These are phyloP conservation scores for Stachybotrys chartarum DNA, from an alignment of 2,329 filamentous ascomycete genomes.

Conservation along the genomic window DNA sequence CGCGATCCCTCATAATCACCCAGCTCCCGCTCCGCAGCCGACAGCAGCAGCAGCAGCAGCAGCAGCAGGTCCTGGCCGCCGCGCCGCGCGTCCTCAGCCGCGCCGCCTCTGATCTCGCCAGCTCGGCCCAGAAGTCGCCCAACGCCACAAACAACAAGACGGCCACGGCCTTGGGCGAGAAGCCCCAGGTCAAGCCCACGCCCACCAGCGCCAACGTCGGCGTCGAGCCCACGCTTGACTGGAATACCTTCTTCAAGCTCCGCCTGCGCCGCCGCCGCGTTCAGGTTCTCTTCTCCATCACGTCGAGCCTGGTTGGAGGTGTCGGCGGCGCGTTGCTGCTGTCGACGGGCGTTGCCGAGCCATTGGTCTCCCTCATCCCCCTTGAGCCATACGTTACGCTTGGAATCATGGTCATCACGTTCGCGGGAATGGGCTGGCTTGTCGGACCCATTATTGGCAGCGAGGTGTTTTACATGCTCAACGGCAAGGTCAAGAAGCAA, in stretches of 20 bases:
- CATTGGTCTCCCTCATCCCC: slow-evolving; percentile 62
- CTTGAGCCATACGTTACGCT: slow-evolving; percentile 84
- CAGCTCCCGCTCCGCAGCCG: slow-evolving; percentile 2
- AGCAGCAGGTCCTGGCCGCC: neutral
- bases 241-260: slow-evolving; percentile 89
- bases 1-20: slow-evolving; percentile 4
- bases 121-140: slow-evolving; percentile 5
- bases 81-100: slow-evolving; percentile 9
- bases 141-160: slow-evolving; percentile 5
- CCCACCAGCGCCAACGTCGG: slow-evolving; percentile 12
- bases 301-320: slow-evolving; percentile 56
- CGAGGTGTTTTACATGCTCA: slow-evolving; percentile 68
- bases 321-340: slow-evolving; percentile 58
- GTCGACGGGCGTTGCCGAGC: slow-evolving; percentile 65
- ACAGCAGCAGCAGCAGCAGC: neutral
- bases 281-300: slow-evolving; percentile 70
- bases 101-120: slow-evolving; percentile 8
- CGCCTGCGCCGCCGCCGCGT: slow-evolving; percentile 79
- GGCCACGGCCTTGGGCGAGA: slow-evolving; percentile 3
- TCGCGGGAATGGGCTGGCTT: slow-evolving; percentile 80
- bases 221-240: slow-evolving; percentile 49
- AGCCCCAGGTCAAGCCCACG: slow-evolving; percentile 6
- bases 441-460: slow-evolving; percentile 77
- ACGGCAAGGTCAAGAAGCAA: slow-evolving; percentile 62
- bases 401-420: slow-evolving; percentile 70